phyloP scores from a whole-genome alignment of 768 basidiomycete genomes.

The Chlorophyllum brunneum region DNA sequence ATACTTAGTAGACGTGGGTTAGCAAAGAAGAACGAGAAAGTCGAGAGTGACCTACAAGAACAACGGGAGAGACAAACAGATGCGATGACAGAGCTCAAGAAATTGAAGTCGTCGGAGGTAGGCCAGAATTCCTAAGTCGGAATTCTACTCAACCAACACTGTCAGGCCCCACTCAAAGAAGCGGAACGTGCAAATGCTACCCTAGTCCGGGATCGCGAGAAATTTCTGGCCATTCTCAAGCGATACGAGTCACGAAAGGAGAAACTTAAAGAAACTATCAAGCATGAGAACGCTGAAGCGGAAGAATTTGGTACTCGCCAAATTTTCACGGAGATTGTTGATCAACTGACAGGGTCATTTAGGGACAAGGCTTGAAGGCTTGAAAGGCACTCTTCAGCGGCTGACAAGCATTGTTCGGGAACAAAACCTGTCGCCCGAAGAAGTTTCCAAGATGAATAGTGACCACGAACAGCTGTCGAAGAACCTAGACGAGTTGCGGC shows the following conservation, averaged over 20 bases:
- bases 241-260: slow-evolving; percentile 68
- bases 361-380: slow-evolving; percentile 61
- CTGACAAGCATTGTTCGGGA: slow-evolving; percentile 67
- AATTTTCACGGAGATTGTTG: not conserved
- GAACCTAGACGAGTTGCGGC: slow-evolving; percentile 71
- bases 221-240: slow-evolving; percentile 71
- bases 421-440: slow-evolving; percentile 90
- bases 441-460: slow-evolving; percentile 86
- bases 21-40: slow-evolving; percentile 74
- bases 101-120: slow-evolving; percentile 61
- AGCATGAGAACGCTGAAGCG: slow-evolving; percentile 64
- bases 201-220: slow-evolving; percentile 70
- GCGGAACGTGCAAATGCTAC: slow-evolving; percentile 59
- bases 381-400: slow-evolving; percentile 60
- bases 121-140: not conserved
- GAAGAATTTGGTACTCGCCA: slow-evolving; percentile 44
- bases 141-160: slow-evolving; percentile 4
- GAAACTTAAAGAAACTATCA: slow-evolving; percentile 62
- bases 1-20: slow-evolving; percentile 11
- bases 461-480: slow-evolving; percentile 78
- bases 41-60: slow-evolving; percentile 59
- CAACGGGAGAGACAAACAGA: slow-evolving; percentile 44
- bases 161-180: slow-evolving; percentile 59
- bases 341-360: slow-evolving; percentile 9
- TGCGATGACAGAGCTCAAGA: slow-evolving; percentile 49